phyloP scores from a whole-genome alignment of 148 eudicot species.

The Beta vulgaris region DNA sequence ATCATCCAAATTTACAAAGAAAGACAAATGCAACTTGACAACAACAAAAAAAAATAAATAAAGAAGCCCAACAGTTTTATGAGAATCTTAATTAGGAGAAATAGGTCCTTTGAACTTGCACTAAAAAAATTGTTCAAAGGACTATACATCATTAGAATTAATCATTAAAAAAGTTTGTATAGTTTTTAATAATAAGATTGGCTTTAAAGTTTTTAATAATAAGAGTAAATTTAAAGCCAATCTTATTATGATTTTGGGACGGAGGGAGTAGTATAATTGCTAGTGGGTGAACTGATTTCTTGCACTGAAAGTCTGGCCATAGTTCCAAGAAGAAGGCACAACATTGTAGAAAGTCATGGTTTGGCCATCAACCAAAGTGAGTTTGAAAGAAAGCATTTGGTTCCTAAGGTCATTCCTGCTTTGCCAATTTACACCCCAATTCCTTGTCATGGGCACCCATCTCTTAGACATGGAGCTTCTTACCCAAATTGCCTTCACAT shows the following conservation, averaged over 20 bases:
- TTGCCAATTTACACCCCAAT: slow-evolving; percentile 88
- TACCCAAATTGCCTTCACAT: slow-evolving; percentile 52
- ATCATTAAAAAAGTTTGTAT: neutral
- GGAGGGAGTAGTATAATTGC: no score
- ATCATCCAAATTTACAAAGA: neutral
- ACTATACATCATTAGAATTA: neutral
- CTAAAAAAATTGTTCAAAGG: slow-evolving; percentile 10
- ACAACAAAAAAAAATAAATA: neutral
- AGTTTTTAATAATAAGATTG: neutral
- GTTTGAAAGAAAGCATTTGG: slow-evolving; percentile 55
- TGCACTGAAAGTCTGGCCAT: slow-evolving; percentile 68
- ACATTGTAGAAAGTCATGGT: slow-evolving; percentile 42
- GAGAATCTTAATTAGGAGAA: neutral
- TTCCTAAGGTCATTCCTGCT: slow-evolving; percentile 43
- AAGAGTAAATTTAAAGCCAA: no score
- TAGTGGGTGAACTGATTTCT: slow-evolving; percentile 36
- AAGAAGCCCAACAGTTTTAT: no score
- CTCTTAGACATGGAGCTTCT: slow-evolving; percentile 38
- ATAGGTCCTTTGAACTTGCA: slow-evolving; percentile 14
- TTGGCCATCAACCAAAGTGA: slow-evolving; percentile 50
- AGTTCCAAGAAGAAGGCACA: slow-evolving; percentile 66
- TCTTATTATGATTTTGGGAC: no score
- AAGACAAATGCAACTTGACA: neutral
- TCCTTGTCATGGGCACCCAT: slow-evolving; percentile 62
- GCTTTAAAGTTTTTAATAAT: no score